Evolutionary conservation across 2,329 filamentous ascomycete genomes (phyloP).

Genomic region (Stachybotrys elegans): DNA sequence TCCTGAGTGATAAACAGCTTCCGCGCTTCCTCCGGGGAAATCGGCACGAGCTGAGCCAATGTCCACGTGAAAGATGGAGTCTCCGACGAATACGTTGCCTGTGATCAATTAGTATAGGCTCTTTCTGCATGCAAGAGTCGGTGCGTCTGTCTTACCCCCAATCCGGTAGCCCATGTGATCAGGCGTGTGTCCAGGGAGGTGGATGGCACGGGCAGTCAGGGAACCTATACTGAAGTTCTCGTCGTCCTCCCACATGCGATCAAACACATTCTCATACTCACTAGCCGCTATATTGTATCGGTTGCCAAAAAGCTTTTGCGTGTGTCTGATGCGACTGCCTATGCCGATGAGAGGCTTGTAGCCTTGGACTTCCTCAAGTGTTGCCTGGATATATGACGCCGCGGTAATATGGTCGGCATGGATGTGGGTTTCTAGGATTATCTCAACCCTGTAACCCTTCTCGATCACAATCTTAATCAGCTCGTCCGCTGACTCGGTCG

Average conservation of each 20-base stretch:
- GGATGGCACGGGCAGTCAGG: constrained; percentile 37
- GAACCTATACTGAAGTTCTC: constrained; percentile 45
- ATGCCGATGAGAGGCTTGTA: constrained; percentile 41
- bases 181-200: constrained; percentile 55
- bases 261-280: constrained; percentile 43
- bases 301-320: constrained; percentile 43
- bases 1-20: constrained; percentile 37
- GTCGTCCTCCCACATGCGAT: constrained; percentile 46
- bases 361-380: constrained; percentile 27
- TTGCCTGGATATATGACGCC: constrained; percentile 47
- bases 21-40: constrained; percentile 46
- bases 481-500: constrained; percentile 44
- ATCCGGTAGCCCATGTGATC: constrained; percentile 56
- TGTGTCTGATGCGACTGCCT: constrained; percentile 42
- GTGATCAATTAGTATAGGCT: not conserved
- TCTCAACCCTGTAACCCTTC: constrained; percentile 40
- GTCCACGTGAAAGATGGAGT: constrained; percentile 48
- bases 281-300: constrained; percentile 38
- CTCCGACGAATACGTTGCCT: constrained; percentile 46
- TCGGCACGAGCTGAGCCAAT: constrained; percentile 49
- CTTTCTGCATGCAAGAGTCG: no score
- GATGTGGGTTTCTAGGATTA: constrained; percentile 56
- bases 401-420: constrained; percentile 57
- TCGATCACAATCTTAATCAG: constrained; percentile 38
- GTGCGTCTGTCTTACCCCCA: constrained; percentile 26